Evolutionary conservation across 257 asterid genomes (phyloP), one percentile per base, ranked within the genome.

Genomic region (Agastache rugosa): DNA sequence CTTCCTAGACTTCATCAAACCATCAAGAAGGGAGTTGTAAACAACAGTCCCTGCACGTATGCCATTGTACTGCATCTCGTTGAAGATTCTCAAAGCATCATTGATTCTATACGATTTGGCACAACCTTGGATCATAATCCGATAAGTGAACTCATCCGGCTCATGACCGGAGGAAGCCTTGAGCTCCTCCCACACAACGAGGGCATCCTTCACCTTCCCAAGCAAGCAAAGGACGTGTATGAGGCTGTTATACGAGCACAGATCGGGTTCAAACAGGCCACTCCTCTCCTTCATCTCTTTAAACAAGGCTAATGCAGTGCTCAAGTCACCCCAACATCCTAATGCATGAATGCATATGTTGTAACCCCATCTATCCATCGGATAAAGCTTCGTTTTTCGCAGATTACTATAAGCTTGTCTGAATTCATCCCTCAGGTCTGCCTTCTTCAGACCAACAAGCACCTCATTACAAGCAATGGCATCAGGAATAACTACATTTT

Each of bases 171-270:
- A 92, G 47, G 98, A 93, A 27, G 67, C 83, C 86, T 94, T 94
- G 45, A 94, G 81, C 77, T 90, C 99, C 80, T 87, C 97, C 98
- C 97, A 92, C 45, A 94, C 96, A 59, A 74, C 20, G 39, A 92
- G 86, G 37, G 96, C 96, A 77, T 94, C 98, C 77, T 85, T 85
- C 64, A 94, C 88, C 84, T 85, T 92, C 72, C 99, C 98, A 47
- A 85, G 92, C 81, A 78, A 71, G 90, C 91, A 92, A 76, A 95
- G 92, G 77, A 90, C 96, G 1, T 87, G 93, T 64, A 94, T 80
- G 31, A 94, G 87, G 85, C 96, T 94, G 78, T 94, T 95, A 78
- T 95, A 95, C 7, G 98, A 92, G 63, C 97, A 90, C 77, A 95
- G 65, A 78, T 95, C 98, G 0, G 97, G 98, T 76, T 74, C 70